Conservation (phyloP, 2,329 filamentous ascomycete species). For the Paecilomyces niveus region DNA sequence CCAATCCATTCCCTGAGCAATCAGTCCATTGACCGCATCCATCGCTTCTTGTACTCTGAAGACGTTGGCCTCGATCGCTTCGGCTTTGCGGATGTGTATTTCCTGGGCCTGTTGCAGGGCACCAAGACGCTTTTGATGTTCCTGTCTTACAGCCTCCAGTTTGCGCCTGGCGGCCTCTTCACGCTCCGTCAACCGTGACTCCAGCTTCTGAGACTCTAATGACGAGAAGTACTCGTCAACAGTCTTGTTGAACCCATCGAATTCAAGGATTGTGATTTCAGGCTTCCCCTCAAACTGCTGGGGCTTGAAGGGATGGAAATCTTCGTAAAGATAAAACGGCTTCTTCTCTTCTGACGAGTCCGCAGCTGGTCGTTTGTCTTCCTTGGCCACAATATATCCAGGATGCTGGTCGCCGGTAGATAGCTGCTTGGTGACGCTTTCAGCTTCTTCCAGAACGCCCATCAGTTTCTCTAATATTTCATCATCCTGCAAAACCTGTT, state of each 20-base stretch:
- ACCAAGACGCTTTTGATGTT: slow-evolving; percentile 79
- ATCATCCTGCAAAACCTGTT: slow-evolving; percentile 63
- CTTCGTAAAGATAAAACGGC: slow-evolving; percentile 66
- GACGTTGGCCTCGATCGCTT: slow-evolving; percentile 82
- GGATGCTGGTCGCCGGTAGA: slow-evolving; percentile 58
- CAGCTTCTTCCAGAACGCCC: slow-evolving; percentile 61
- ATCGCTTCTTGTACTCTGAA: slow-evolving; percentile 89
- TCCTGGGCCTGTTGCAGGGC: slow-evolving; percentile 75
- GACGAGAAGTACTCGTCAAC: slow-evolving; percentile 98
- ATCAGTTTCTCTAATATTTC: slow-evolving; percentile 60
- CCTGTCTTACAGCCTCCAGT: slow-evolving; percentile 72
- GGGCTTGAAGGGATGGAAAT: slow-evolving; percentile 90
- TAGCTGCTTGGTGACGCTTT: slow-evolving; percentile 61
- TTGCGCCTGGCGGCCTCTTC: slow-evolving; percentile 77
- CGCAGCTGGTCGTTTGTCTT: slow-evolving; percentile 27
- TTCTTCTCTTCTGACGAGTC: slow-evolving; percentile 33
- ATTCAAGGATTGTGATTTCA: slow-evolving; percentile 62
- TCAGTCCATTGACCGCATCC: slow-evolving; percentile 84
- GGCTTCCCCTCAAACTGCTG: slow-evolving; percentile 66
- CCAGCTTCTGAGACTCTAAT: slow-evolving; percentile 84
- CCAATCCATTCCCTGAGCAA: slow-evolving; percentile 96
- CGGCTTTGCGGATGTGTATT: slow-evolving; percentile 78
- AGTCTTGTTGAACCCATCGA: slow-evolving; percentile 81
- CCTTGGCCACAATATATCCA: slow-evolving; percentile 82
- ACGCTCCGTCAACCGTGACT: slow-evolving; percentile 72